Evolutionary conservation across 805 yeast genomes (phyloP), one percentile per base, ranked within the genome.

Genomic region (Osmozyma mogii): DNA sequence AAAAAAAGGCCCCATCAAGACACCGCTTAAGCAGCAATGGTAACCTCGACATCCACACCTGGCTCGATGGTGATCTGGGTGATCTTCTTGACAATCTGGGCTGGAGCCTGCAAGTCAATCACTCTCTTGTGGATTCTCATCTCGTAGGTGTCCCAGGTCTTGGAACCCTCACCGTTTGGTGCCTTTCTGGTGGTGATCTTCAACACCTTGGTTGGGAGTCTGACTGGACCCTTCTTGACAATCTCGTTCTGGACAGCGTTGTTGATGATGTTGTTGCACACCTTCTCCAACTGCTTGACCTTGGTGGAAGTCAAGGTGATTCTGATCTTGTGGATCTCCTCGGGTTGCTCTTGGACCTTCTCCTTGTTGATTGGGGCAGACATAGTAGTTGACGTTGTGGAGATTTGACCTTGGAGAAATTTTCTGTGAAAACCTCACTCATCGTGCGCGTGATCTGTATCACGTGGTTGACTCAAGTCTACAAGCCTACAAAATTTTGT

Each of bases 141-240:
- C 78, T 92, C 98, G 71, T 79, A 92, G 58, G 94, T 75, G 68
- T 92, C 99, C 96, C 96, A 92, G 59, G 99, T 92, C 89, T 92
- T 92, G 56, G 98, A 92, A 92, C 99, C 99, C 78, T 92, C 96
- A 92, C 99, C 99, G 71, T 94, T 94, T 62, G 99, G 99, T 64
- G 98, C 83, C 88, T 92, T 92, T 84, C 99, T 87, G 84, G 99
- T 92, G 73, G 94, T 76, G 74, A 92, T 76, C 72, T 83, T 85
- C 63, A 92, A 83, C 56, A 83, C 92, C 83, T 88, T 92, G 72
- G 98, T 92, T 76, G 99, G 99, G 75, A 92, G 72, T 84, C 98
- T 88, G 62, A 92, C 95, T 55, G 98, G 98, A 65, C 99, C 99
- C 78, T 87, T 89, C 81, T 85, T 87, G 67, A 70, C 75, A 61